Evolutionary conservation across 2,329 filamentous ascomycete genomes (phyloP), one percentile per base, ranked within the genome.

Genomic region (Pseudocercospora pini-densiflorae): DNA sequence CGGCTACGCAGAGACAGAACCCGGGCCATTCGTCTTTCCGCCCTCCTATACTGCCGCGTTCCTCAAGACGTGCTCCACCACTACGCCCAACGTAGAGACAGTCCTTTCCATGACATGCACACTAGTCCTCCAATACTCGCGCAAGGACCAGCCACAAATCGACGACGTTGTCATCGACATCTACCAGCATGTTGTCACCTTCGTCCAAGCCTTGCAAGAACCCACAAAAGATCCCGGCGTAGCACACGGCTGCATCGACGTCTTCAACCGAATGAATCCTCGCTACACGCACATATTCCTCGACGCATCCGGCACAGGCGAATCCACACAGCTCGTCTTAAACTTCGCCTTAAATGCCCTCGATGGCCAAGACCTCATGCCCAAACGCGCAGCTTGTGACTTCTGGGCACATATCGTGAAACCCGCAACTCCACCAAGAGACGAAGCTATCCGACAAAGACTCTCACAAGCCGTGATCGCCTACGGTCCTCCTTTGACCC

Each of bases 21-120:
- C 90, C 2, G 92, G 92, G 0, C 90, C 92, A 0, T 94, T 95
- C 72, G 91, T 94, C 8, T 88, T 96, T 67, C 85, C 89, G 2
- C 84, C 90, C 0, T 80, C 84, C 0, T 83, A 88, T 69, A 87
- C 92, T n/a, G 87, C 89, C 10, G 83, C 88, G 49, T 83, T 95
- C 55, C 82, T 85, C 3, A 85, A 85, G 60, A 75, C 76, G 58
- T 77, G 74, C 61, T 85, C 89, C 23, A 79, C 86, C 43, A 80
- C 85, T n/a, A 90, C 87, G 9, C 89, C 90, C 12, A 84, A 90
- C 54, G 82, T 92, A 43, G 90, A 90, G 2, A 83, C 86, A 3
- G 83, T 94, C 9, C 86, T 95, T 31, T 88, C 88, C 63, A 92
- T 90, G 3, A 90, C 90, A 2, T 90, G 88, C 74, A 89, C 88